Evolutionary conservation across 2,329 filamentous ascomycete species (phyloP).

Genomic region (Trichoderma afroharzianum): DNA sequence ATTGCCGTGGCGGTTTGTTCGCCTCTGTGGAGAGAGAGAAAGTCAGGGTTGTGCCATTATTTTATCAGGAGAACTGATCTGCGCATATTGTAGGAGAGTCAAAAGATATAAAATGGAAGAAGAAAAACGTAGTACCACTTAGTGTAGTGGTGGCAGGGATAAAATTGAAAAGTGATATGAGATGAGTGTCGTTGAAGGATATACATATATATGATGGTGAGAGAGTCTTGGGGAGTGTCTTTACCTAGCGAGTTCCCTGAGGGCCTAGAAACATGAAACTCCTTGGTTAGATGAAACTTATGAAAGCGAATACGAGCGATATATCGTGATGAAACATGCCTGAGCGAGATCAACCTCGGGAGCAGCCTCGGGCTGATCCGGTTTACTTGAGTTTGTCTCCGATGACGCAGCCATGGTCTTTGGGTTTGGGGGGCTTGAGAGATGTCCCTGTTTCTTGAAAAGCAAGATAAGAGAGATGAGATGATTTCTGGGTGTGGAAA

Average conservation of each 20-base stretch:
- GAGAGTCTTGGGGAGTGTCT: not conserved
- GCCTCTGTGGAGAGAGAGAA: slow-evolving; percentile 40
- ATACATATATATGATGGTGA: not conserved
- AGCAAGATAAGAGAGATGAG: not conserved
- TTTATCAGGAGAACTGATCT: no score
- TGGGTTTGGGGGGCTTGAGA: not conserved
- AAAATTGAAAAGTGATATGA: not conserved
- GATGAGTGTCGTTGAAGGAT: not conserved
- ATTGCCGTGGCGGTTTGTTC: slow-evolving; percentile 52
- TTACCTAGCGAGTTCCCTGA: slow-evolving; percentile 10
- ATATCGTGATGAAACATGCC: not conserved
- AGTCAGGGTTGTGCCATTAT: not conserved
- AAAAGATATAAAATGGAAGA: no score
- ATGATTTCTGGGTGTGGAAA: not conserved
- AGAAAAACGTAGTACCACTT: no score
- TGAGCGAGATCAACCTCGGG: slow-evolving; percentile 6
- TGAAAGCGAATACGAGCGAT: not conserved
- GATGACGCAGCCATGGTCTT: slow-evolving; percentile 10
- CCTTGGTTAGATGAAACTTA: not conserved
- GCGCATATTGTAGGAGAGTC: no score
- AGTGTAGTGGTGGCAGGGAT: not conserved
- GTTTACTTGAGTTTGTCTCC: not conserved
- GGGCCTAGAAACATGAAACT: not conserved
- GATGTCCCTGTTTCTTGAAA: not conserved
- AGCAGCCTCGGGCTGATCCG: not conserved